phyloP scores from a whole-genome alignment of 2,329 filamentous ascomycete species.

The Alternaria triticimaculans region DNA sequence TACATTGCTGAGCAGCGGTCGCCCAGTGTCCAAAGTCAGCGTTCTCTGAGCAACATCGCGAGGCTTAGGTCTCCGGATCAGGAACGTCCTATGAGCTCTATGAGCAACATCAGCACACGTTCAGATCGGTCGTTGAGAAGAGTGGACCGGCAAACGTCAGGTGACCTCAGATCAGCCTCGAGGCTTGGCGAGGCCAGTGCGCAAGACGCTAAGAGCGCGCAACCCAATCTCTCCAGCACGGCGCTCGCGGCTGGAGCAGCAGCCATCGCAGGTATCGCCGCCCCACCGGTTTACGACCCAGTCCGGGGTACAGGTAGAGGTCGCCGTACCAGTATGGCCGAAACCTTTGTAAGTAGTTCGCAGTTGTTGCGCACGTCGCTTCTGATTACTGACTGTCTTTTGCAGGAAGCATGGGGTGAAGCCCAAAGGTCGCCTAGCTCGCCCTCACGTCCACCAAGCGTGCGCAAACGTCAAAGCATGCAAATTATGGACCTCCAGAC shows the following conservation, averaged over 20 bases:
- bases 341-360: conserved; percentile 82
- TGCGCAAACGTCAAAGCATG: conserved; percentile 97
- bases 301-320: conserved; percentile 87
- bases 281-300: conserved; percentile 70
- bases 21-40: conserved; percentile 53
- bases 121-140: conserved; percentile 75
- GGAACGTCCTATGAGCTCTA: conserved; percentile 67
- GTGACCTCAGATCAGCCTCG: conserved; percentile 75
- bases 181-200: conserved; percentile 61
- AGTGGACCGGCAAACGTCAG: conserved; percentile 70
- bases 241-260: conserved; percentile 45
- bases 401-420: conserved; percentile 91
- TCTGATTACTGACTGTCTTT: conserved; percentile 33
- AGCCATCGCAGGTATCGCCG: conserved; percentile 53
- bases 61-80: conserved; percentile 53
- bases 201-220: conserved; percentile 41
- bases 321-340: conserved; percentile 81
- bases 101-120: conserved; percentile 62
- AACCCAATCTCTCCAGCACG: conserved; percentile 41
- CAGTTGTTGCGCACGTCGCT: conserved; percentile 11
- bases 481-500: conserved; percentile 89
- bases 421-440: conserved; percentile 88
- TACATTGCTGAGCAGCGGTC: conserved; percentile 45
- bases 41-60: conserved; percentile 51
- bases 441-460: conserved; percentile 90